Evolutionary conservation across 1,139 yeast genomes (phyloP), one percentile per base, ranked within the genome.

Genomic region (Debaryomyces sp.): DNA sequence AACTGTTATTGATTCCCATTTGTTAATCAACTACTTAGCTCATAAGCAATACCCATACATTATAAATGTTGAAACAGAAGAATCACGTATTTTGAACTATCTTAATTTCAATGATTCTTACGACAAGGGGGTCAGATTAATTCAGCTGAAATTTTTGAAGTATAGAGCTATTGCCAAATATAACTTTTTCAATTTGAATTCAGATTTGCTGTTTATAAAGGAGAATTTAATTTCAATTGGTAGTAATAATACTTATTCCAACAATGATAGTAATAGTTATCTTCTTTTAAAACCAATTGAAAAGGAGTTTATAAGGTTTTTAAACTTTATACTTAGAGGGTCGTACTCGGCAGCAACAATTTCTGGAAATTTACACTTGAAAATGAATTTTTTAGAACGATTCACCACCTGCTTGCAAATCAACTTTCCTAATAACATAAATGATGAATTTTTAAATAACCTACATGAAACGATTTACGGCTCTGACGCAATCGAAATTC

Each of bases 11-110:
- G 55, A 53, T 29, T 47, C 53, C 24, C 33, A 33, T 6, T 41
- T 33, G 13, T 33, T 50, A 10, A 37, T 54, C 35, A 49, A 46
- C 12, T 52, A 44, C 34, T 46, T 54, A 24, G 18, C n/a, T 12
- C 17, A 36, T 13, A 42, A 45, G 27, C 36, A 43, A n/a, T 48
- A 38, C 43, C 50, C 49, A 4, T 49, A 46, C 35, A 45, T 57
- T 13, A 48, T 57, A 30, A 47, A 53, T 24, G 50, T 56, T 22
- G 58, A 56, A 42, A 49, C 58, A 17, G 60, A 57, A 24, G 42
- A 39, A 21, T 15, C 42, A 26, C 42, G 42, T 17, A 55, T 45
- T 21, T 39, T 46, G 23, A 43, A 32, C 22, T 45, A 50, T 29
- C 22, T 45, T n/a, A 38, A 45, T 12, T 55, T 43, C 40, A 34